A percentile compares a stretch with the other conserved stretches of the same genome.
These are phyloP conservation scores for Spergularia azorica DNA, from an alignment of 179 eudicot species.

Conservation along the genomic window DNA sequence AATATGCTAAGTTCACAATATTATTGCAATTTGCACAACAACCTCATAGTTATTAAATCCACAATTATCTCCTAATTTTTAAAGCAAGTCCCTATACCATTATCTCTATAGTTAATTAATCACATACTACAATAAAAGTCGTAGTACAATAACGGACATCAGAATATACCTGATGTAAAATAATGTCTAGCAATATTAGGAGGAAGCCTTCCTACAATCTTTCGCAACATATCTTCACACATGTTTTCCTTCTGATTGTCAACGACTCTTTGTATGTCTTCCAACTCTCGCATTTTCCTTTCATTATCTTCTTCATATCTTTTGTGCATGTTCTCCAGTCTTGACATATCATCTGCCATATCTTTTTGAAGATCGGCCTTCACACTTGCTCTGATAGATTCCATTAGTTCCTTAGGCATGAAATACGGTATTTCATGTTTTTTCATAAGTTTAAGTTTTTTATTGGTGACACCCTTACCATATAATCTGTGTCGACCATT, in stretches of 20 bases:
- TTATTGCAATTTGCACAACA: too few relatives aligned
- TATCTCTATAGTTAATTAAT: too few relatives aligned
- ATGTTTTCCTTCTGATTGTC: background rate
- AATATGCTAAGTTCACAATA: too few relatives aligned
- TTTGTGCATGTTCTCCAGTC: background rate
- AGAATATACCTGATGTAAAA: background rate
- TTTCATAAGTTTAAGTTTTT: background rate
- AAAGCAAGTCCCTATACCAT: too few relatives aligned
- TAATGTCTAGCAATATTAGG: background rate
- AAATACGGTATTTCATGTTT: background rate
- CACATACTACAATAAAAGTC: too few relatives aligned
- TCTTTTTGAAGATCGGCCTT: slow-evolving; percentile 4
- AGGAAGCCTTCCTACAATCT: background rate
- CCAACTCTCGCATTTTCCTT: background rate
- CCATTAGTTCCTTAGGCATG: background rate
- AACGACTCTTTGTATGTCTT: background rate
- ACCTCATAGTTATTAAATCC: too few relatives aligned
- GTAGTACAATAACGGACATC: too few relatives aligned
- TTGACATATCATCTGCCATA: background rate
- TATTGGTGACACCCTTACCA: background rate
- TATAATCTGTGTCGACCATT: too few relatives aligned
- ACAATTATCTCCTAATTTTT: too few relatives aligned
- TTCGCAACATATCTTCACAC: background rate
- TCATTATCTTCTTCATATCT: background rate
- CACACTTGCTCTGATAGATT: background rate